Conservation (phyloP, 768 basidiomycete species). For the Rickenella mellea region DNA sequence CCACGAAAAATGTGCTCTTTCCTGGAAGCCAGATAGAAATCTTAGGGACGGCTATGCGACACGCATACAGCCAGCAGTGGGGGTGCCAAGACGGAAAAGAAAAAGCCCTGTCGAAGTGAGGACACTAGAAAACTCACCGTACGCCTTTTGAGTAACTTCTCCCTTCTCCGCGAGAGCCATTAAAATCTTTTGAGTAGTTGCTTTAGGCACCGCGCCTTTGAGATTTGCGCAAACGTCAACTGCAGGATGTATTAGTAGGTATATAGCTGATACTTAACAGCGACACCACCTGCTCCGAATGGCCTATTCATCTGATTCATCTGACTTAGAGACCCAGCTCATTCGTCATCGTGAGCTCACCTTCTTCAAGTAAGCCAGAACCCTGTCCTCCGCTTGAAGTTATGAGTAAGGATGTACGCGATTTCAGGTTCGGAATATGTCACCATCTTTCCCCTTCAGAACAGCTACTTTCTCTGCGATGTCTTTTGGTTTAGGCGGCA, state of each 20-base stretch:
- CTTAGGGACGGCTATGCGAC: not conserved
- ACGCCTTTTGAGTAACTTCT: conserved; percentile 70
- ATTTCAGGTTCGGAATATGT: not conserved
- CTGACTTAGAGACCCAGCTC: not conserved
- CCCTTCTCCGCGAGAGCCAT: conserved; percentile 78
- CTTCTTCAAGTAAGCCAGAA: conserved; percentile 72
- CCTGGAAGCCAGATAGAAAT: conserved; percentile 30
- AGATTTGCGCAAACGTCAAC: conserved; percentile 88
- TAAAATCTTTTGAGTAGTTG: conserved; percentile 78
- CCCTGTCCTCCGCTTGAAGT: conserved; percentile 55
- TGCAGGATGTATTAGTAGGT: not conserved
- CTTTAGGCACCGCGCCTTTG: conserved; percentile 81
- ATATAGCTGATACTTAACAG: not conserved
- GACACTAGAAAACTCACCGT: conserved; percentile 38
- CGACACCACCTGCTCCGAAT: conserved; percentile 54
- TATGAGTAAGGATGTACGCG: not conserved
- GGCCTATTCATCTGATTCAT: conserved; percentile 77
- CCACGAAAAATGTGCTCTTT: conserved; percentile 81
- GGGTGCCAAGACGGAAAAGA: not conserved
- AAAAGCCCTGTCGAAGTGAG: not conserved
- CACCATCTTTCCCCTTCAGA: conserved; percentile 72
- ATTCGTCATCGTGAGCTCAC: conserved; percentile 24
- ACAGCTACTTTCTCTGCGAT: conserved; percentile 22
- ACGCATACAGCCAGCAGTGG: not conserved
- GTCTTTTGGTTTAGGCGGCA: conserved; percentile 11